Evolutionary conservation across 345 rosid genomes (phyloP), one percentile per base, ranked within the genome.

Genomic region (Murraya koenigii): DNA sequence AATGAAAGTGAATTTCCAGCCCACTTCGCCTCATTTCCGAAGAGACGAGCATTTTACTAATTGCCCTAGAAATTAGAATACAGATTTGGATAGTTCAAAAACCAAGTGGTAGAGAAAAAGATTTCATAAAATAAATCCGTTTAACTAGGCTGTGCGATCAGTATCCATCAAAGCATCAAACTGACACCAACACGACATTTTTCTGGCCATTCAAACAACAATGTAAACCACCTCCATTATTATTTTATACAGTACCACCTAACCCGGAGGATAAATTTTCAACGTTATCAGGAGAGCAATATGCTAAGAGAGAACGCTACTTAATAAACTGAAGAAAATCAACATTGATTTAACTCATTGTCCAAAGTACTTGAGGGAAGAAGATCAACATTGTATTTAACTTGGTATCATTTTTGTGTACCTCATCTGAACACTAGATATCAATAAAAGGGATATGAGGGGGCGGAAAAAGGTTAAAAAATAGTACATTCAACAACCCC

Each of bases 391-490:
- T 38, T 38, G 39, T 38, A 38, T 38, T 20, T 1, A 56, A 19
- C 60, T 26, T 14, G 9, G 67, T 41, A 2, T 33, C 15, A 36
- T 64, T 64, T 13, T 14, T 7, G 7, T 52, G 17, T 47, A 3
- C 7, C 36, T 49, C 39, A 20, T 70, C 58, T 5, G 54, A 70
- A 13, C 9, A 19, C 9, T 35, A 19, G 5, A 69, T 19, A 8
- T 17, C 52, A 35, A 56, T 41, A 11, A 47, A 14, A n/a, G 25
- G 8, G 25, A 8, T 7, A 3, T 17, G 17, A 17, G 8, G 11
- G 0, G 23, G 44, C 1, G 5, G 13, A 62, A 10, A 5, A 30
- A 0, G n/a, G n/a, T n/a, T n/a, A n/a, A 2, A 0, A 2, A 5
- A n/a, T 1, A 5, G 13, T 36, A 25, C 28, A 66, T 20, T 49